Evolutionary conservation across 345 rosid species (phyloP).

Genomic region (Linum usitatissimum): DNA sequence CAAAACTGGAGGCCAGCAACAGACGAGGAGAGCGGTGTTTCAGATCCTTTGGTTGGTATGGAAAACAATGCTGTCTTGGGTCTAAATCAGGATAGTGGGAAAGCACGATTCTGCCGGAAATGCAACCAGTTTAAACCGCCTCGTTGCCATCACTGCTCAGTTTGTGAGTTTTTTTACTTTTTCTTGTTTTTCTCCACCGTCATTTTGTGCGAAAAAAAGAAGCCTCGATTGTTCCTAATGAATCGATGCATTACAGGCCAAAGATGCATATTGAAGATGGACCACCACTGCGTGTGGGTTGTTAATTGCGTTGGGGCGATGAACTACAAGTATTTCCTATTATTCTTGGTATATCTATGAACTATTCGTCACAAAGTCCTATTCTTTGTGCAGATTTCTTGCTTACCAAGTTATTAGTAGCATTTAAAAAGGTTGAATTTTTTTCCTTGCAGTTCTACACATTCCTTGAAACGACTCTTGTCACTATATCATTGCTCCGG

Average conservation of each 20-base stretch:
- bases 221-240: slow-evolving; percentile 3
- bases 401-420: neutral
- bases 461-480: slow-evolving; percentile 26
- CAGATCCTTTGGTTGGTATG: slow-evolving; percentile 24
- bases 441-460: slow-evolving; percentile 19
- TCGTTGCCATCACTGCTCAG: slow-evolving; percentile 75
- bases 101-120: slow-evolving; percentile 48
- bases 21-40: slow-evolving; percentile 52
- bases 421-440: neutral
- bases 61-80: slow-evolving; percentile 14
- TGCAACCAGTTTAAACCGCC: slow-evolving; percentile 64
- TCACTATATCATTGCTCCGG: slow-evolving; percentile 16
- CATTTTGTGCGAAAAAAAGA: neutral
- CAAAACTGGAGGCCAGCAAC: slow-evolving; percentile 45
- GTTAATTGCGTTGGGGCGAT: slow-evolving; percentile 26
- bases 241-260: slow-evolving; percentile 21
- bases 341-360: slow-evolving; percentile 17
- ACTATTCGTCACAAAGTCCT: neutral
- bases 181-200: neutral
- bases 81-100: slow-evolving; percentile 14
- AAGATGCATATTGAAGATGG: slow-evolving; percentile 28
- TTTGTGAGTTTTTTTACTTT: slow-evolving; percentile 45
- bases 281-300: slow-evolving; percentile 29
- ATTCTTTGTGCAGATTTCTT: neutral
- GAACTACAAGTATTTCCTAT: slow-evolving; percentile 27